These are phyloP conservation scores for Phytopythium litorale DNA, from an alignment of 352 stramenopile genomes.

Conservation along the genomic window DNA sequence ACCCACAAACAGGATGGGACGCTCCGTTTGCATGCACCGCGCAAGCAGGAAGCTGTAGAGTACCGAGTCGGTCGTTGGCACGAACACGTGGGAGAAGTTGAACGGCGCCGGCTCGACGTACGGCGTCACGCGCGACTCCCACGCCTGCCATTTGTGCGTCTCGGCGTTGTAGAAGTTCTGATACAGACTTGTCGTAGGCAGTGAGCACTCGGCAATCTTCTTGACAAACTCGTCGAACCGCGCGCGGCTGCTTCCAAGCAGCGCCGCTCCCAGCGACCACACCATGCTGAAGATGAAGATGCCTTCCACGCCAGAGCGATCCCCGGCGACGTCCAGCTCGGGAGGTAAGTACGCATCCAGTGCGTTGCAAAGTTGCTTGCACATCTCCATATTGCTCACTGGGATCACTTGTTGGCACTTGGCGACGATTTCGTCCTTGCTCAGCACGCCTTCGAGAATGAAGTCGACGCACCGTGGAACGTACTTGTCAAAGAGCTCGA, in stretches of 20 bases:
- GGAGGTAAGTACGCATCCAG: conserved; percentile 86
- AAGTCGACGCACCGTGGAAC: conserved; percentile 90
- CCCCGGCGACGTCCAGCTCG: conserved; percentile 39
- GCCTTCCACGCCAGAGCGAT: conserved; percentile 80
- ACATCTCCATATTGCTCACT: conserved; percentile 94
- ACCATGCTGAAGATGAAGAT: conserved; percentile 93
- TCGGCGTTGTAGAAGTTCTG: conserved; percentile 90
- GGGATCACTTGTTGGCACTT: conserved; percentile 92
- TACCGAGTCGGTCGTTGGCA: conserved; percentile 94
- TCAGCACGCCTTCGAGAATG: conserved; percentile 88
- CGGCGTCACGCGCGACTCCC: conserved; percentile 78
- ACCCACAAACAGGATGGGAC: conserved; percentile 92
- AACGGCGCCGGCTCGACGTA: conserved; percentile 93
- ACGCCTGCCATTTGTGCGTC: conserved; percentile 89
- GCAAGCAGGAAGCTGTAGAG: conserved; percentile 92
- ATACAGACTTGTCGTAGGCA: conserved; percentile 84
- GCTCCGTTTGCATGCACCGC: conserved; percentile 83
- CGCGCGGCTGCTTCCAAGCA: conserved; percentile 72
- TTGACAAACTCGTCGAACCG: conserved; percentile 92
- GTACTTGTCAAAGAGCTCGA: conserved; percentile 94
- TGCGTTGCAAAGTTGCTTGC: conserved; percentile 92
- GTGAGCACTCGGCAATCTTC: conserved; percentile 70
- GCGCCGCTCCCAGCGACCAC: conserved; percentile 90
- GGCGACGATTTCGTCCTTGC: conserved; percentile 86
- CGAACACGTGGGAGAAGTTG: conserved; percentile 94